Evolutionary conservation across 2,329 filamentous ascomycete genomes (phyloP), one percentile per base, ranked within the genome.

Genomic region (Arthrobotrys sphaeroides): DNA sequence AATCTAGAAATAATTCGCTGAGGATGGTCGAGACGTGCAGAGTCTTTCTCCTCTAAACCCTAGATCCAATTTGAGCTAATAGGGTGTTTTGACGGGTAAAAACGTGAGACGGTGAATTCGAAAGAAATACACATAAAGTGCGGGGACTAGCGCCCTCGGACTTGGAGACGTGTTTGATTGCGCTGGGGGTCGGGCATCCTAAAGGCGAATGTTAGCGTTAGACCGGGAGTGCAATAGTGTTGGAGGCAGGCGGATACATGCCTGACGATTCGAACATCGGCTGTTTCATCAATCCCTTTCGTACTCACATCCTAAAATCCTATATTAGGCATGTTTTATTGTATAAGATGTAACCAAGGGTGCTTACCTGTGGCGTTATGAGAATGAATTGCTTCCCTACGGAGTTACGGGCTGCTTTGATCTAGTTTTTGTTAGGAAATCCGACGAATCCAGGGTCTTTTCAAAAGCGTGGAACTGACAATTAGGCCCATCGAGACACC

Each of bases 321-420:
- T 6, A n/a, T n/a, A 5, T 38, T 36, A n/a, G 42, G 18, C 18
- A 18, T 43, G 13, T 5, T 42, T 18, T 16, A 31, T 10, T 18
- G 31, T n/a, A 57, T 10, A 36, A 4, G 13, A 9, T 6, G 4
- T n/a, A 1, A 5, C 20, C 22, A 28, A 38, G n/a, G 96, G 93
- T 51, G 90, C 90, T 79, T 97, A 96, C 26, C 73, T 80, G 79
- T 5, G 95, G 95, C 1, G 94, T 97, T 81, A 99, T 99, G 66
- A 99, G 88, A 78, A 99, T 94, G 80, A 96, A 99, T 82, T 99
- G 95, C 77, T 93, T 88, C 24, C 93, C 93, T n/a, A 95, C 90
- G 1, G 92, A 92, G 28, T 91, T 88, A 79, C 95, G 88, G 38
- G 95, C 95, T 16, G 93, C 92, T 73, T 89, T 87, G 79, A 97